A percentile compares a stretch with the other conserved stretches of the same genome.
These are phyloP conservation scores for Lachancea waltii DNA, from an alignment of 805 yeast species.

Conservation along the genomic window DNA sequence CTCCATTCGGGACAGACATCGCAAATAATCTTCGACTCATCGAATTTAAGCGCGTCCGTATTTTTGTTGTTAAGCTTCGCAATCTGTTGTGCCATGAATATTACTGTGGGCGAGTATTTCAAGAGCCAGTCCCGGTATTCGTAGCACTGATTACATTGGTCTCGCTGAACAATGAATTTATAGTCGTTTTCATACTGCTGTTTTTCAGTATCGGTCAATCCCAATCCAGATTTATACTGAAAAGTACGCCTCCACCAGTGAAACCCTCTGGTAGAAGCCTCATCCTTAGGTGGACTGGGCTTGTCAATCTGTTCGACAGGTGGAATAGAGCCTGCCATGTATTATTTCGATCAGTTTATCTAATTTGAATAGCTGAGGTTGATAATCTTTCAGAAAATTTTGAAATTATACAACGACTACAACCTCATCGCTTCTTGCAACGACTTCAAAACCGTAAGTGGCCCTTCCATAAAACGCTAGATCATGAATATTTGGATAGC, in stretches of 20 bases:
- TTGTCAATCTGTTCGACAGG: constrained; percentile 15
- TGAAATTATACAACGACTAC: constrained; percentile 1
- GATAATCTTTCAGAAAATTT: neutral
- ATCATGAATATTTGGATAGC: constrained; percentile 86
- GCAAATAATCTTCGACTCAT: constrained; percentile 48
- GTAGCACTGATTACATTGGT: constrained; percentile 63
- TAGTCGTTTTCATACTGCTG: constrained; percentile 52
- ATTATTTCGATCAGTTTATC: neutral
- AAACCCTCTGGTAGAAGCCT: constrained; percentile 39
- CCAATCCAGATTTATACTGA: constrained; percentile 65
- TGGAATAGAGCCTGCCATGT: constrained; percentile 11
- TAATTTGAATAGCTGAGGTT: neutral
- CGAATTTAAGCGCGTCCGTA: constrained; percentile 16
- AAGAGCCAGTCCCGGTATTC: constrained; percentile 77
- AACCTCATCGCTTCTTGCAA: neutral
- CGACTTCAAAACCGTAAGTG: neutral
- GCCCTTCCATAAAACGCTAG: neutral
- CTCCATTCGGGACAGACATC: constrained; percentile 75
- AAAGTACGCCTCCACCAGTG: constrained; percentile 79
- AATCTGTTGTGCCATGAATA: constrained; percentile 81
- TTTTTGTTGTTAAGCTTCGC: constrained; percentile 41
- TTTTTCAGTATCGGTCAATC: constrained; percentile 47
- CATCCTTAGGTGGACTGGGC: constrained; percentile 17
- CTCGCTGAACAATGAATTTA: constrained; percentile 37
- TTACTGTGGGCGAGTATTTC: constrained; percentile 73